Percentiles rank a stretch among this genome's conserved stretches.
Conservation (phyloP, 306 rosid genomes). For the Prunus mira region DNA sequence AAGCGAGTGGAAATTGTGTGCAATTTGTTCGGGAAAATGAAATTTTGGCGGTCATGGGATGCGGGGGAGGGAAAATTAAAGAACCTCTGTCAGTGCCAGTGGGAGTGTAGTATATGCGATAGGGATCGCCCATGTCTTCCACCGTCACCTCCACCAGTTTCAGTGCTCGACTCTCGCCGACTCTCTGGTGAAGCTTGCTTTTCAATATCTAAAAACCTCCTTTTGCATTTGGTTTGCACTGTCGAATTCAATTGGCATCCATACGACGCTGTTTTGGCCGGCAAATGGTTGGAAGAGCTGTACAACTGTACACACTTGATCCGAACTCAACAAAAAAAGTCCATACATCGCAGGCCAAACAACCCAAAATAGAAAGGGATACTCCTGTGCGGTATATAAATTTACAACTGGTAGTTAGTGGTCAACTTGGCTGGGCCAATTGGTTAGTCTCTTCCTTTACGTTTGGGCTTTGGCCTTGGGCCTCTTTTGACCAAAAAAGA, state of each 20-base stretch:
- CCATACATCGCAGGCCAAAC: no score
- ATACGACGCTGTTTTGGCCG: neutral
- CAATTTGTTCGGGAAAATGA: neutral
- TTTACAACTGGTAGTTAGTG: no score
- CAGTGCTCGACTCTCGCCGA: neutral
- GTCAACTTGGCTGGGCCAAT: no score
- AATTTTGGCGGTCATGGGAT: neutral
- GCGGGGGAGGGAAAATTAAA: neutral
- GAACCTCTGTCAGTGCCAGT: constrained; percentile 44
- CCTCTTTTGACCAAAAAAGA: no score
- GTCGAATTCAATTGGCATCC: neutral
- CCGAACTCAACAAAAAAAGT: no score
- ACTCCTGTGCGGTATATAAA: no score
- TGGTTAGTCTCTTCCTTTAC: no score
- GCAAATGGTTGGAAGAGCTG: neutral
- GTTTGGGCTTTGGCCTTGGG: no score
- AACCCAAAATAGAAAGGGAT: no score
- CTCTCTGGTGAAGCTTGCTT: neutral
- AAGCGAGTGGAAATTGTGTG: neutral
- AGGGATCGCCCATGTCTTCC: constrained; percentile 55
- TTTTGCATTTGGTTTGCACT: neutral
- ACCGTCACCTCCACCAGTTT: neutral
- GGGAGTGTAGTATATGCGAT: constrained; percentile 35
- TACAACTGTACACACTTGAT: no score
- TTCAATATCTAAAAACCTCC: neutral